Percentiles rank a stretch among this genome's conserved stretches.
phyloP scores from a whole-genome alignment of 768 basidiomycete species.

The Pholiota microspora region DNA sequence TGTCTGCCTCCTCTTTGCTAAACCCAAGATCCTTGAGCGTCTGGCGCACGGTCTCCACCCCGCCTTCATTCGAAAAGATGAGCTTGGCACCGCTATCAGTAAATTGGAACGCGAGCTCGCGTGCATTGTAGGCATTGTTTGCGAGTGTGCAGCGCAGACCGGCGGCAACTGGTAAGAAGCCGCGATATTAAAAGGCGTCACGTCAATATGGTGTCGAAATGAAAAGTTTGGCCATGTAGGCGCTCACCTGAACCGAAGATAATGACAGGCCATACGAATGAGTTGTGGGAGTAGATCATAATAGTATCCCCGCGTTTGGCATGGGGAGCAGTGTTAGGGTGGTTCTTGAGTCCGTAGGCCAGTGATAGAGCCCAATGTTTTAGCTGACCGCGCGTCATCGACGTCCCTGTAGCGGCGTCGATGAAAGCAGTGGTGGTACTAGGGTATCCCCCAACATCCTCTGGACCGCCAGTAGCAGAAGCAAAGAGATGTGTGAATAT shows the following conservation, averaged over 20 bases:
- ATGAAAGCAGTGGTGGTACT: constrained; percentile 55
- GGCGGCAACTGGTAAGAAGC: constrained; percentile 49
- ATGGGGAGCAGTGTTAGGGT: constrained; percentile 24
- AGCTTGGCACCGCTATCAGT: constrained; percentile 61
- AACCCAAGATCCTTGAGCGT: constrained; percentile 55
- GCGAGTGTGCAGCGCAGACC: constrained; percentile 70
- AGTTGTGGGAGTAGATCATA: constrained; percentile 71
- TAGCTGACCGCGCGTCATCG: constrained; percentile 54
- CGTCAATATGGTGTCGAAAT: neutral
- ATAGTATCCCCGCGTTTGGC: constrained; percentile 53
- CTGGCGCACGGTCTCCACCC: constrained; percentile 50
- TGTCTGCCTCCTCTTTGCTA: constrained; percentile 42
- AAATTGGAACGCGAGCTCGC: constrained; percentile 74
- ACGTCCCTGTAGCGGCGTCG: constrained; percentile 58
- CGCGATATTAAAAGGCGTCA: neutral
- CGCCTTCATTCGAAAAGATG: constrained; percentile 63
- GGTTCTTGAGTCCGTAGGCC: constrained; percentile 53
- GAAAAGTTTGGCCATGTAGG: neutral
- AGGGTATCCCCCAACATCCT: constrained; percentile 40
- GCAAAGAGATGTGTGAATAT: constrained; percentile 50
- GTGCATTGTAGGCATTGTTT: constrained; percentile 66
- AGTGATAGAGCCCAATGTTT: constrained; percentile 53
- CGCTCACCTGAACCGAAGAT: constrained; percentile 43
- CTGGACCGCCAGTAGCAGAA: constrained; percentile 22
- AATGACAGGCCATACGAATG: constrained; percentile 47